A percentile compares a stretch with the other conserved stretches of the same genome.
Conservation (phyloP, 192 early-diverging fungal genomes). For the Coemansia sp. region DNA sequence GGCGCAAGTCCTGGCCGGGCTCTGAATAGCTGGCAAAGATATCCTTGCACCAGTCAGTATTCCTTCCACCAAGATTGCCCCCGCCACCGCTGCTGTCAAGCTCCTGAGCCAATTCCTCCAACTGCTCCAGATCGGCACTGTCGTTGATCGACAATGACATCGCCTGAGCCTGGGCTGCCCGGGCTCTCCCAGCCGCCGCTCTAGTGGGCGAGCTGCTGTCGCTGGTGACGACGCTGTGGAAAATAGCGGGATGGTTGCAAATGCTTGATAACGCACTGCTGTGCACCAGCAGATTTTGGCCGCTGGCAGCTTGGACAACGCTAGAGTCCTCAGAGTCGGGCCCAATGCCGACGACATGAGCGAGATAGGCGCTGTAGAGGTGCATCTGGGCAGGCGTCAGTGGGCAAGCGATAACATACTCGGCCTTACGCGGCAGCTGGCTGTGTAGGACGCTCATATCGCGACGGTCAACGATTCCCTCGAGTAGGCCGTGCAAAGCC, state of each 20-base stretch:
- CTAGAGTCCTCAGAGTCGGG: background rate
- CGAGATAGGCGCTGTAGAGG: constrained; percentile 59
- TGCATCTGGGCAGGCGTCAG: constrained; percentile 60
- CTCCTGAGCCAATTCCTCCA: background rate
- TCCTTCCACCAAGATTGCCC: constrained; percentile 13
- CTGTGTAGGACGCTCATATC: constrained; percentile 55
- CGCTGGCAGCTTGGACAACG: background rate
- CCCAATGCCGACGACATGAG: constrained; percentile 2
- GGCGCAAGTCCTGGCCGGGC: constrained; percentile 12
- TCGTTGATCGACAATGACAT: background rate
- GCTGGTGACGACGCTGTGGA: constrained; percentile 15
- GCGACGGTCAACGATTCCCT: constrained; percentile 63
- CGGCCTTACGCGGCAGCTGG: constrained; percentile 70
- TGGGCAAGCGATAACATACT: constrained; percentile 69
- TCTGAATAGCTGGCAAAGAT: background rate
- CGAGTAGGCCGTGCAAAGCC: constrained; percentile 65
- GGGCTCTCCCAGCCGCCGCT: background rate
- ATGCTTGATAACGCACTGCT: constrained; percentile 45
- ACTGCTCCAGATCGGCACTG: constrained; percentile 11
- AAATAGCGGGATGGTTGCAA: constrained; percentile 70
- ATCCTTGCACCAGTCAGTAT: constrained; percentile 15
- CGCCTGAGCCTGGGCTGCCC: background rate
- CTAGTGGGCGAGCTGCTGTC: background rate
- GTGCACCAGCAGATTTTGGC: constrained; percentile 22
- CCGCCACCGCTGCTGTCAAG: background rate